Evolutionary conservation across 768 basidiomycete species (phyloP).

Genomic region (Russula griseocarnosa): DNA sequence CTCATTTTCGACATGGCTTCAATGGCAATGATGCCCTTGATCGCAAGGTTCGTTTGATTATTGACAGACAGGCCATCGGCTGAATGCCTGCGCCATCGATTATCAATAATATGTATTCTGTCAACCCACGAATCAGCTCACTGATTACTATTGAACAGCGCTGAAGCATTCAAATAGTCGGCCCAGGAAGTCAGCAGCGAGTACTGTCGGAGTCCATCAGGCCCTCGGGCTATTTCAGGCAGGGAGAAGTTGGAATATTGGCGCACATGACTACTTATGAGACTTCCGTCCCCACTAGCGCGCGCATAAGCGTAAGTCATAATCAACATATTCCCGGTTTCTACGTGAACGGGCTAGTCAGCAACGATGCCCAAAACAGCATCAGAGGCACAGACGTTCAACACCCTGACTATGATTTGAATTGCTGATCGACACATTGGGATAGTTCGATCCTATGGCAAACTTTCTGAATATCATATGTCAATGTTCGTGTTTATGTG

Average conservation of each 20-base stretch:
- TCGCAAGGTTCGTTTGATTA: constrained; percentile 67
- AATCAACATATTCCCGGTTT: constrained; percentile 38
- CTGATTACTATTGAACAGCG: constrained; percentile 54
- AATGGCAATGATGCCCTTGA: constrained; percentile 68
- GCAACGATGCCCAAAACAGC: neutral
- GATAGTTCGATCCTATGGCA: constrained; percentile 12
- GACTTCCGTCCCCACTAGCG: constrained; percentile 29
- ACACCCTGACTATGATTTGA: constrained; percentile 10
- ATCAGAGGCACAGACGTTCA: constrained; percentile 14
- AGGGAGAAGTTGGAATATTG: neutral
- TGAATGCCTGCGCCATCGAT: constrained; percentile 14
- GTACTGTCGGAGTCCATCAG: constrained; percentile 27
- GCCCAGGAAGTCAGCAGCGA: constrained; percentile 35
- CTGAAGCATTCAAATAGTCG: constrained; percentile 34
- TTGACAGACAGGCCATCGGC: constrained; percentile 29
- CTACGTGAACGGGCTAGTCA: too few relatives aligned
- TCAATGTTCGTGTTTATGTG: neutral
- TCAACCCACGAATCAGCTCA: constrained; percentile 47
- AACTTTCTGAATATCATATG: neutral
- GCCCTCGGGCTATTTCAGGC: too few relatives aligned
- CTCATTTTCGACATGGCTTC: constrained; percentile 59
- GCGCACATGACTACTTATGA: constrained; percentile 30
- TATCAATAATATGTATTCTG: constrained; percentile 30
- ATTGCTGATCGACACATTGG: constrained; percentile 15
- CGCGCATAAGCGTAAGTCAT: constrained; percentile 35